Conservation (phyloP, 2,329 filamentous ascomycete genomes). For the Septoria linicola region DNA sequence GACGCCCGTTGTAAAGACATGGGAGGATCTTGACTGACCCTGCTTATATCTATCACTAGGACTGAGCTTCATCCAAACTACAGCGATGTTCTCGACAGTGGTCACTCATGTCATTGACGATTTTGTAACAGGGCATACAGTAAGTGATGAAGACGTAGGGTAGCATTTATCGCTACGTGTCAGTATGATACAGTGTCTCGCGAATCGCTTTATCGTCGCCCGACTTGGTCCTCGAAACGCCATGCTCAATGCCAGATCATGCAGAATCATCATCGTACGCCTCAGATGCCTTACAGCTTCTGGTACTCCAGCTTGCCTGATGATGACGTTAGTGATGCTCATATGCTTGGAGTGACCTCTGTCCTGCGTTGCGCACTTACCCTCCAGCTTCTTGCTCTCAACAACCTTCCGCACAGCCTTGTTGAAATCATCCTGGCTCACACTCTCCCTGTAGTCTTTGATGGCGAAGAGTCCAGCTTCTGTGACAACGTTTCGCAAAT, state of each 20-base stretch:
- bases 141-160: neutral
- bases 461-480: slow-evolving; percentile 97
- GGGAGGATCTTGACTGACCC: no score
- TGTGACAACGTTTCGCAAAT: slow-evolving; percentile 95
- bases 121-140: no score
- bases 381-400: slow-evolving; percentile 96
- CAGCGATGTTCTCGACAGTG: no score
- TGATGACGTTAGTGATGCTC: slow-evolving; percentile 4
- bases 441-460: slow-evolving; percentile 93
- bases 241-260: slow-evolving; percentile 20
- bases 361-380: slow-evolving; percentile 62
- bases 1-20: no score
- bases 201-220: slow-evolving; percentile 1
- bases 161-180: slow-evolving; percentile 1
- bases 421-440: slow-evolving; percentile 99
- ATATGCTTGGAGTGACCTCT: neutral
- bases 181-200: slow-evolving; percentile 11
- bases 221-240: slow-evolving; percentile 14
- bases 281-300: slow-evolving; percentile 21
- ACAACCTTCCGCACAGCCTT: slow-evolving; percentile 97
- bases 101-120: no score
- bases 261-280: slow-evolving; percentile 10
- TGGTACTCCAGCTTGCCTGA: slow-evolving; percentile 22
- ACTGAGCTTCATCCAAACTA: no score
- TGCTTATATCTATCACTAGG: no score